Conservation (phyloP, 345 rosid species). For the Atalantia buxifolia region DNA sequence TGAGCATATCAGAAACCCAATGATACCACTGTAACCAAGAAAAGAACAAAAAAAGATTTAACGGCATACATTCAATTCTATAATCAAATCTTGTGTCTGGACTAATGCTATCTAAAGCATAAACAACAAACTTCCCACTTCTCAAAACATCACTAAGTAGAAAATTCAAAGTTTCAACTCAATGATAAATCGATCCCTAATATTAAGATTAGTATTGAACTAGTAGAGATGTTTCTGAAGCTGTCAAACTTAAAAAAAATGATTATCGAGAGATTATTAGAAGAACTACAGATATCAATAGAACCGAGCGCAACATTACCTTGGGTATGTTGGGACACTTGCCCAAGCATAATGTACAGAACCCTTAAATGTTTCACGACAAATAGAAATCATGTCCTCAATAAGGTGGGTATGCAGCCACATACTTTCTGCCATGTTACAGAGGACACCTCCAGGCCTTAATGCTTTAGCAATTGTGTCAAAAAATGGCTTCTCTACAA, state of each 20-base stretch:
- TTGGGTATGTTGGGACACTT: slow-evolving; percentile 95
- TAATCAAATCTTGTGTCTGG: not conserved
- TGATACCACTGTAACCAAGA: slow-evolving; percentile 66
- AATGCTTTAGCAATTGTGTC: slow-evolving; percentile 72
- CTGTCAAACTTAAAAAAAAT: not conserved
- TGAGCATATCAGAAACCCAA: slow-evolving; percentile 83
- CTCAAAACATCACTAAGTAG: not conserved
- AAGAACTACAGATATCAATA: not conserved
- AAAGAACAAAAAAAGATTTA: not conserved
- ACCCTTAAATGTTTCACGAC: slow-evolving; percentile 74
- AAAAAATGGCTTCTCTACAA: slow-evolving; percentile 93
- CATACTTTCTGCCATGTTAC: slow-evolving; percentile 98
- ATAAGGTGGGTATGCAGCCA: slow-evolving; percentile 99
- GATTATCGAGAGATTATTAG: not conserved
- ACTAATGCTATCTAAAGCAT: not conserved
- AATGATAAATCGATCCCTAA: not conserved
- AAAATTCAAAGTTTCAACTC: not conserved
- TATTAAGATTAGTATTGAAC: not conserved
- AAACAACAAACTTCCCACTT: not conserved
- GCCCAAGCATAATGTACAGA: slow-evolving; percentile 95
- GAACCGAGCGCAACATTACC: slow-evolving; percentile 34
- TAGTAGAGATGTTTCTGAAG: not conserved
- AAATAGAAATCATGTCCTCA: slow-evolving; percentile 71
- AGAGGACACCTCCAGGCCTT: slow-evolving; percentile 92
- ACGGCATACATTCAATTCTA: not conserved